phyloP scores from a whole-genome alignment of 306 rosid species.

The Oxytropis ochrocephala region DNA sequence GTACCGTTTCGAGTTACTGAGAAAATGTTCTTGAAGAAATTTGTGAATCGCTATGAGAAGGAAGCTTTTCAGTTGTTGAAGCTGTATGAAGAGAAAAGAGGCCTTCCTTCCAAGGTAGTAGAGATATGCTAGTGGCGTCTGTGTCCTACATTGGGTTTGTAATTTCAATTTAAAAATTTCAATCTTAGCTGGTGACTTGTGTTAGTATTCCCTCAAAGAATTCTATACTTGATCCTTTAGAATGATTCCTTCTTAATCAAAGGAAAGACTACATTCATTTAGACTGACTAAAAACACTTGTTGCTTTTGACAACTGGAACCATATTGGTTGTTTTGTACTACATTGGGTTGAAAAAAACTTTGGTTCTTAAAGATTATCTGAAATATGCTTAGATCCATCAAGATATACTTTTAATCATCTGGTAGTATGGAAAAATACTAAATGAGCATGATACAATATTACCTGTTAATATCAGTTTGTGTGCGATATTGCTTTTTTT shows the following conservation, averaged over 20 bases:
- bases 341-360: no score
- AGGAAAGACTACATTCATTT: background rate
- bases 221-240: no score
- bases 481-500: no score
- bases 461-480: no score
- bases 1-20: background rate
- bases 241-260: background rate
- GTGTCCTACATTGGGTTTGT: background rate
- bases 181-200: background rate
- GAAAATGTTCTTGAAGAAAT: conserved; percentile 1
- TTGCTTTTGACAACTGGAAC: background rate
- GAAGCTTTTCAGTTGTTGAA: conserved; percentile 23
- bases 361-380: no score
- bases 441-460: no score
- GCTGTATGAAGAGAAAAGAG: conserved; percentile 17
- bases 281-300: background rate
- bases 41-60: conserved; percentile 14
- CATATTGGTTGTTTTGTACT: no score
- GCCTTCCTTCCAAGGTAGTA: background rate
- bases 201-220: no score
- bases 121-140: background rate
- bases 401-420: no score
- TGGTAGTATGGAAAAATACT: no score
- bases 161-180: background rate
- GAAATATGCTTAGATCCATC: no score